A percentile compares a stretch with the other conserved stretches of the same genome.
Conservation (phyloP, 2,329 filamentous ascomycete genomes). For the Clonostachys byssicola region DNA sequence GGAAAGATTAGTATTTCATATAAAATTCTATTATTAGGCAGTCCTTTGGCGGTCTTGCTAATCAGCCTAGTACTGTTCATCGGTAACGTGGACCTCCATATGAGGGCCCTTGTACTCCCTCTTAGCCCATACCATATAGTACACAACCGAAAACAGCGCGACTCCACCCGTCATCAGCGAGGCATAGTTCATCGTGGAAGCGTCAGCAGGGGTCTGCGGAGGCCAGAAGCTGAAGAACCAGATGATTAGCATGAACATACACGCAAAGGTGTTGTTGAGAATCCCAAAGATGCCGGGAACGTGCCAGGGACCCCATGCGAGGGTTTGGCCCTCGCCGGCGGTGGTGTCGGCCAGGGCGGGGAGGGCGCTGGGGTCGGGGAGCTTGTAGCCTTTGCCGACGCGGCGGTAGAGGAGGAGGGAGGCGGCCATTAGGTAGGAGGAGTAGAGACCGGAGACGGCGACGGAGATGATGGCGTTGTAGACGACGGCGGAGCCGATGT, state of each 20-base stretch:
- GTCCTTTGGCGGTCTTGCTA: too few relatives aligned
- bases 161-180: slow-evolving; percentile 35
- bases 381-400: slow-evolving; percentile 1
- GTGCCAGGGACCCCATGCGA: slow-evolving; percentile 51
- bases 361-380: slow-evolving; percentile 6
- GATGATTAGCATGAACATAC: slow-evolving; percentile 46
- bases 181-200: slow-evolving; percentile 40
- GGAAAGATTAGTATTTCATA: too few relatives aligned
- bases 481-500: slow-evolving; percentile 20
- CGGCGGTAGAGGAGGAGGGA: slow-evolving; percentile 19
- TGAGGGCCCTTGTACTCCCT: slow-evolving; percentile 41
- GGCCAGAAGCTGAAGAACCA: slow-evolving; percentile 55
- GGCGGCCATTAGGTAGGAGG: slow-evolving; percentile 20
- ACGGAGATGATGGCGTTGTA: slow-evolving; percentile 21
- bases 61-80: too few relatives aligned
- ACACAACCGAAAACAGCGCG: slow-evolving; percentile 37
- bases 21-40: too few relatives aligned
- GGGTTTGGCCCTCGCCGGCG: slow-evolving; percentile 11
- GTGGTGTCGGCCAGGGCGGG: slow-evolving; percentile 20
- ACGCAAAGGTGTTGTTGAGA: slow-evolving; percentile 49
- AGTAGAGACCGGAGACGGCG: slow-evolving; percentile 19
- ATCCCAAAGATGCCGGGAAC: slow-evolving; percentile 44
- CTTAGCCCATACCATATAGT: slow-evolving; percentile 35
- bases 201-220: slow-evolving; percentile 13
- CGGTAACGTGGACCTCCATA: slow-evolving; percentile 9